A percentile compares a stretch with the other conserved stretches of the same genome.
Evolutionary conservation across 106 monocot species (phyloP).

Genomic region (Alisma plantagoaquatica): DNA sequence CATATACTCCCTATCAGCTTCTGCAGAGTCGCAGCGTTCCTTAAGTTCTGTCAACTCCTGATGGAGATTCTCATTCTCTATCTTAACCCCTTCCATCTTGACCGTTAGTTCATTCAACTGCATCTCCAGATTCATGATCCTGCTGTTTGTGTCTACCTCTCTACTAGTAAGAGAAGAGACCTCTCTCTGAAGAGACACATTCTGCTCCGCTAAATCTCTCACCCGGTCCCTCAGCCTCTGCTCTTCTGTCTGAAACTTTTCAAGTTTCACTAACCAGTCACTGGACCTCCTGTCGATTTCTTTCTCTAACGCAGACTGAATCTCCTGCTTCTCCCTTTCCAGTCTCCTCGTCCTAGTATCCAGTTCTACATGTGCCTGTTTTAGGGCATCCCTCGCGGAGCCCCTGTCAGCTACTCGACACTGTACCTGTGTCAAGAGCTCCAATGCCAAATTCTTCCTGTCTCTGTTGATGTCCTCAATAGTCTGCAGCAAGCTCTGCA

Average conservation of each 20-base stretch:
- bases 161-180: conserved; percentile 49
- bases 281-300: conserved; percentile 74
- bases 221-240: conserved; percentile 74
- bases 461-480: conserved; percentile 43
- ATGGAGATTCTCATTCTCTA: conserved; percentile 36
- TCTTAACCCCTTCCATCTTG: conserved; percentile 34
- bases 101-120: conserved; percentile 29
- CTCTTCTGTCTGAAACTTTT: conserved; percentile 73
- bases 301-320: conserved; percentile 62
- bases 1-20: conserved; percentile 39
- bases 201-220: conserved; percentile 87
- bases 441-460: conserved; percentile 42
- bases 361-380: conserved; percentile 43
- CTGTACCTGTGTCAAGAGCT: conserved; percentile 63
- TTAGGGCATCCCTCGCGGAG: conserved; percentile 38
- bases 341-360: conserved; percentile 69
- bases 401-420: conserved; percentile 53
- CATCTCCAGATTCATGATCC: conserved; percentile 29
- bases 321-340: conserved; percentile 71
- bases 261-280: conserved; percentile 75
- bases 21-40: conserved; percentile 27
- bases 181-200: conserved; percentile 84
- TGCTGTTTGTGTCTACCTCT: conserved; percentile 26
- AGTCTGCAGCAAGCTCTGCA: conserved; percentile 27
- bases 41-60: conserved; percentile 36